Evolutionary conservation across 495 filamentous ascomycete species (phyloP), one percentile per base, ranked within the genome.

Genomic region (Aspergillus nanangensis): DNA sequence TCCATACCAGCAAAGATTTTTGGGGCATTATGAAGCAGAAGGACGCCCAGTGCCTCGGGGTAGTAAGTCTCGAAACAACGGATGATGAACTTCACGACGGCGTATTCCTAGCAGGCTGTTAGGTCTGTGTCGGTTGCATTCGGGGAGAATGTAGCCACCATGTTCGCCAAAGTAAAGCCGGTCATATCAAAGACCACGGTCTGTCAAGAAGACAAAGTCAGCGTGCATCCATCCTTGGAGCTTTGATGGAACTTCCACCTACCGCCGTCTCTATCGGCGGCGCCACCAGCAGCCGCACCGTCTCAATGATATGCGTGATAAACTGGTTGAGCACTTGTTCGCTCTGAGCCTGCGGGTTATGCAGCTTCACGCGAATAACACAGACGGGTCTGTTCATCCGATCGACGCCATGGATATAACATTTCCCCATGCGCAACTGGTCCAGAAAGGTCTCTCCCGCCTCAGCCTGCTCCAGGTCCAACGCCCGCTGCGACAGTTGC

Each of bases 11-110:
- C 86, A 68, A 98, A 98, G 17, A 96, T 69, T 91, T 90, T 96
- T 0, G 93, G 93, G 1, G 92, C 81, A 61, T 95, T 95, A 67
- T 98, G 89, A 22, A 98, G 86, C 8, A 96, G 76, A 27, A 96
- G 83, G 2, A 82, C 72, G 32, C 90, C 92, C 0, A 98, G 75
- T 24, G 74, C 86, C 64, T 96, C 93, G 4, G 93, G 92, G 61
- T 96, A 98, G 66, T 96, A 95, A 33, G 89, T 90, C 70, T 96
- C 90, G 60, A 98, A 96, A 61, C 88, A 93, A 66, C 91, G 90
- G 66, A 96, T 91, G 75, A 97, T 90, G 71, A 95, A 96, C 58
- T 91, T 96, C n/a, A 97, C 88, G 0, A 92, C 90, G 0, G 87
- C 80, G 61, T 96, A 96, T 62, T 97, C 92, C 87, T 89, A 41